Conservation (phyloP, 805 yeast species). For the Wickerhamomyces silvicola region DNA sequence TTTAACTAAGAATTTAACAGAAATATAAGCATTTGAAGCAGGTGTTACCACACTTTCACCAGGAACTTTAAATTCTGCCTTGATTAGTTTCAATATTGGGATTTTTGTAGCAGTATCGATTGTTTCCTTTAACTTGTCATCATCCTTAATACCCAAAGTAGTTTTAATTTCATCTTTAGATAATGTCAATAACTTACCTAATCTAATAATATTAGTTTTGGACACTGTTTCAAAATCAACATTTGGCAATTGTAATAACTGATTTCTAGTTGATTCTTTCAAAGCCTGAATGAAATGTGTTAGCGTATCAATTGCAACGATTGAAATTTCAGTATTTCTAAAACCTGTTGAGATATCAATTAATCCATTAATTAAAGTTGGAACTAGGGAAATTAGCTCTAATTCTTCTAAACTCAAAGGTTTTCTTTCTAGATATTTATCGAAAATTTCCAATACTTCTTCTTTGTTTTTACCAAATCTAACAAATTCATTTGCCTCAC, state of each 20-base stretch:
- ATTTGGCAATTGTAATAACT: constrained; percentile 76
- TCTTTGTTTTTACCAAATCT: constrained; percentile 36
- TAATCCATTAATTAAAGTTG: constrained; percentile 61
- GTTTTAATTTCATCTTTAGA: constrained; percentile 48
- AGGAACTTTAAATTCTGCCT: constrained; percentile 75
- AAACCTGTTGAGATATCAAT: constrained; percentile 78
- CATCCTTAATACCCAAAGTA: constrained; percentile 45
- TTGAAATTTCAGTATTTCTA: constrained; percentile 61
- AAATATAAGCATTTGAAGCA: constrained; percentile 66
- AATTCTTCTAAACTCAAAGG: constrained; percentile 33
- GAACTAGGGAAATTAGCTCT: constrained; percentile 54
- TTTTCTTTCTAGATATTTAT: constrained; percentile 53
- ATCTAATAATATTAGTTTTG: constrained; percentile 41
- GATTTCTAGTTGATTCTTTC: constrained; percentile 45
- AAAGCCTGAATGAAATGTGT: constrained; percentile 76
- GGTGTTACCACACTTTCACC: constrained; percentile 77
- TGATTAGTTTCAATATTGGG: constrained; percentile 62
- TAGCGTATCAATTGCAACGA: constrained; percentile 56
- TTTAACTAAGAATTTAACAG: constrained; percentile 66
- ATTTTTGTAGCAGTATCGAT: constrained; percentile 53
- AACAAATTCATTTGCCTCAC: constrained; percentile 61
- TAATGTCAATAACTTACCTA: constrained; percentile 64
- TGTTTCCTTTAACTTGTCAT: constrained; percentile 39
- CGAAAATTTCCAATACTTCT: constrained; percentile 45
- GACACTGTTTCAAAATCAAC: constrained; percentile 43